phyloP scores from a whole-genome alignment of 1,139 yeast species.

The Yamadazyma conglobata region DNA sequence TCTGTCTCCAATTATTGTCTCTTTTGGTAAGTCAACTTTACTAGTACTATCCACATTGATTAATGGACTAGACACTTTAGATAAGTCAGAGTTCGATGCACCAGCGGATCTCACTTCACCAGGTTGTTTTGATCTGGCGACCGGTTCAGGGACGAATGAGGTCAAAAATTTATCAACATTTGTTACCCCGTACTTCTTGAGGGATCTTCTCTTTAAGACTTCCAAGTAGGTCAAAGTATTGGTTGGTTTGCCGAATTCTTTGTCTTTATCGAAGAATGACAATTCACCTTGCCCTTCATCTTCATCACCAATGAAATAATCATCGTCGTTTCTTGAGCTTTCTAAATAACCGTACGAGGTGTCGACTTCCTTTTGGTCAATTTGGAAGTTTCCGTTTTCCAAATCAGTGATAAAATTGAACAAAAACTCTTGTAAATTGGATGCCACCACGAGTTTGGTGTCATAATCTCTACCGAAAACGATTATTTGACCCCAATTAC shows the following conservation, averaged over 20 bases:
- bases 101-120: constrained; percentile 11
- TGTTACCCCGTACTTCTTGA: constrained; percentile 40
- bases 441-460: constrained; percentile 56
- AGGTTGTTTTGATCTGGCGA: constrained; percentile 3
- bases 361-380: constrained; percentile 42
- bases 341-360: constrained; percentile 31
- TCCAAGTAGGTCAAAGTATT: constrained; percentile 47
- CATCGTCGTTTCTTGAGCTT: constrained; percentile 36
- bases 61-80: constrained; percentile 23
- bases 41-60: constrained; percentile 30
- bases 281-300: constrained; percentile 47
- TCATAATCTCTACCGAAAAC: constrained; percentile 64
- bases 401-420: constrained; percentile 47
- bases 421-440: constrained; percentile 54
- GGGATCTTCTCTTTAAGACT: constrained; percentile 48
- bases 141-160: constrained; percentile 34
- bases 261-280: constrained; percentile 30
- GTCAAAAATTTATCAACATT: constrained; percentile 36
- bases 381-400: constrained; percentile 50
- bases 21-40: constrained; percentile 37
- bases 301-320: constrained; percentile 47
- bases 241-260: constrained; percentile 32
- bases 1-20: constrained; percentile 38
- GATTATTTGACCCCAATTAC: constrained; percentile 61
- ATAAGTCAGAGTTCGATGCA: constrained; percentile 13